Evolutionary conservation across 2,329 filamentous ascomycete genomes (phyloP).

Genomic region (Xylariaceae sp.): DNA sequence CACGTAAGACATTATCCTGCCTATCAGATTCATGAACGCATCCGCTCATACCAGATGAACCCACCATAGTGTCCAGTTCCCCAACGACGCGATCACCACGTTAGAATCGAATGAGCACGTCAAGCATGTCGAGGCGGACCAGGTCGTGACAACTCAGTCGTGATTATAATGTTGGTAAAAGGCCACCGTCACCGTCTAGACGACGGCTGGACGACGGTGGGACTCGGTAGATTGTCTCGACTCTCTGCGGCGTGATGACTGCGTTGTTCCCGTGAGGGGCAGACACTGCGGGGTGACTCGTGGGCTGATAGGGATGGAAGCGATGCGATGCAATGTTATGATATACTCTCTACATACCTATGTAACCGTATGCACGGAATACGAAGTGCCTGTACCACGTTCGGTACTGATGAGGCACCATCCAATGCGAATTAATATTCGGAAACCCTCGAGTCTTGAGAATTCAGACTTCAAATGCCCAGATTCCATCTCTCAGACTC

Average conservation of each 20-base stretch:
- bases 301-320: background rate
- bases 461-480: background rate
- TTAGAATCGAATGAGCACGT: slow-evolving; percentile 67
- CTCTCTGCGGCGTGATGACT: too few species aligned
- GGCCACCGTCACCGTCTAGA: too few species aligned
- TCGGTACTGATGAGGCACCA: background rate
- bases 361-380: background rate
- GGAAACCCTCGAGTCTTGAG: too few species aligned
- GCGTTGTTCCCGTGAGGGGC: slow-evolving; percentile 10
- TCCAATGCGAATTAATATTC: background rate
- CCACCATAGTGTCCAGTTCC: slow-evolving; percentile 62
- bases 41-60: slow-evolving; percentile 3
- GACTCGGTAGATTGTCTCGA: background rate
- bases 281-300: slow-evolving; percentile 12
- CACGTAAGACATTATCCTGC: slow-evolving; percentile 55
- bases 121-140: slow-evolving; percentile 68
- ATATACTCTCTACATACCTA: background rate
- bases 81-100: slow-evolving; percentile 58
- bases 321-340: background rate
- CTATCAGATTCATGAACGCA: slow-evolving; percentile 18
- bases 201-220: background rate
- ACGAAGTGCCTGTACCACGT: background rate
- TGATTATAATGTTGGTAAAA: too few species aligned
- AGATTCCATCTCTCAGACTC: too few species aligned
- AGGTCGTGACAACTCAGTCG: slow-evolving; percentile 66